Conservation (phyloP, 257 asterid species). For the Capsicum pubescens region DNA sequence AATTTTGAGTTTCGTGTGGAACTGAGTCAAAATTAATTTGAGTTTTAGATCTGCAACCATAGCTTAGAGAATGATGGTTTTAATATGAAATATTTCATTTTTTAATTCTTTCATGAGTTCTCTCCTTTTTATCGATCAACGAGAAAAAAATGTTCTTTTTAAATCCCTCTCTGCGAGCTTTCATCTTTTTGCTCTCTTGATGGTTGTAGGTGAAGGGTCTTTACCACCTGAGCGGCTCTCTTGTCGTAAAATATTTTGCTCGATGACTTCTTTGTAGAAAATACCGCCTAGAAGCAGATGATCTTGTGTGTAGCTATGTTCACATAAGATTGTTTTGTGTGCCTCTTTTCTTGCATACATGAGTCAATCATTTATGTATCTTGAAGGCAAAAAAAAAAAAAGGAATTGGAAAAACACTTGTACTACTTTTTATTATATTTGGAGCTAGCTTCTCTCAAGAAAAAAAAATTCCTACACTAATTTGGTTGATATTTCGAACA, state of each 20-base stretch:
- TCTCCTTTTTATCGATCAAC: background rate
- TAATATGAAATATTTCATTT: background rate
- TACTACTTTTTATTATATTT: background rate
- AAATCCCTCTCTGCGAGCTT: background rate
- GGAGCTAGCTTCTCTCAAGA: background rate
- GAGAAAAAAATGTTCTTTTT: background rate
- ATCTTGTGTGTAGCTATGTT: constrained; percentile 16
- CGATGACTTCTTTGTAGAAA: background rate
- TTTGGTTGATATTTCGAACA: background rate
- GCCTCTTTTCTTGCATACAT: background rate
- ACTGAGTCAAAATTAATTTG: background rate
- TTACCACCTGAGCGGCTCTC: background rate
- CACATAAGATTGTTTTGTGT: background rate
- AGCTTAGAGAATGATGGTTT: background rate
- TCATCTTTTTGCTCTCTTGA: too few species aligned
- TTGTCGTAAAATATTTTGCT: background rate
- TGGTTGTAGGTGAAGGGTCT: background rate
- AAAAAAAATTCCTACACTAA: background rate
- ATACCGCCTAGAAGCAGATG: background rate
- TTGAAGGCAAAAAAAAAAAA: background rate
- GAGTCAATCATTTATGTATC: background rate
- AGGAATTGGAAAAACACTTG: background rate
- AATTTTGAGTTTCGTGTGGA: background rate
- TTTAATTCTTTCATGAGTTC: background rate
- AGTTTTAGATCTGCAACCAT: background rate